Conservation (phyloP, 1,284 basidiomycete species). For the Tylopilus orsonianus region DNA sequence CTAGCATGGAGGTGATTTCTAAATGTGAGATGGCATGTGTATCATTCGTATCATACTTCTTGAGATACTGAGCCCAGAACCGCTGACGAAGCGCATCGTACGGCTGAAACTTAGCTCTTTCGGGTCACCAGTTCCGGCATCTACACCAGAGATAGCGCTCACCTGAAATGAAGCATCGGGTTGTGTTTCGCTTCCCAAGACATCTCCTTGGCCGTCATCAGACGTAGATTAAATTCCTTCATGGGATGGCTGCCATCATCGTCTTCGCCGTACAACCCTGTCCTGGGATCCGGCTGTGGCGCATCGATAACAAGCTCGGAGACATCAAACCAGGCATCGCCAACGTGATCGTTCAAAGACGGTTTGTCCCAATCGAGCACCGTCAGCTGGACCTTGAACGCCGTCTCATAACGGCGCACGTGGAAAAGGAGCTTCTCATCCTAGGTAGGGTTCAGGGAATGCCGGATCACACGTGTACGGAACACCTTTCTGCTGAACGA, state of each 20-base stretch:
- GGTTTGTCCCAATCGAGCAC: slow-evolving; percentile 96
- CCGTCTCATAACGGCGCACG: slow-evolving; percentile 83
- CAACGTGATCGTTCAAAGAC: slow-evolving; percentile 85
- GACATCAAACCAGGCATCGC: slow-evolving; percentile 72
- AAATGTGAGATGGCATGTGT: slow-evolving; percentile 76
- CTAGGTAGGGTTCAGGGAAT: slow-evolving; percentile 89
- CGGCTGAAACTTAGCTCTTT: slow-evolving; percentile 92
- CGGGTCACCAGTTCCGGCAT: slow-evolving; percentile 2
- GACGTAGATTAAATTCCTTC: slow-evolving; percentile 63
- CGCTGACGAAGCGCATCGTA: slow-evolving; percentile 88
- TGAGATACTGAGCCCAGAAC: slow-evolving; percentile 91
- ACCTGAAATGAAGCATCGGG: slow-evolving; percentile 66
- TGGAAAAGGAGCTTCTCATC: slow-evolving; percentile 97
- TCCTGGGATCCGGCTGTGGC: slow-evolving; percentile 69
- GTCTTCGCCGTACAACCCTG: slow-evolving; percentile 64
- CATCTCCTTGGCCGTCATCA: slow-evolving; percentile 55
- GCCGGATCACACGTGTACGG: slow-evolving; percentile 86
- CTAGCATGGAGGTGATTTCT: slow-evolving; percentile 95
- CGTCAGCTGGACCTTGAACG: slow-evolving; percentile 76
- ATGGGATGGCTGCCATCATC: slow-evolving; percentile 49
- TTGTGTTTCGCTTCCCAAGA: slow-evolving; percentile 65
- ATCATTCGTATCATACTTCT: slow-evolving; percentile 91
- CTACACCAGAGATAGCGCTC: background rate
- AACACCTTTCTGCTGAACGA: slow-evolving; percentile 98
- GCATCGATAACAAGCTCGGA: slow-evolving; percentile 70